phyloP scores from a whole-genome alignment of 176 grass and related monocot species.

The Triticum dicoccoides region DNA sequence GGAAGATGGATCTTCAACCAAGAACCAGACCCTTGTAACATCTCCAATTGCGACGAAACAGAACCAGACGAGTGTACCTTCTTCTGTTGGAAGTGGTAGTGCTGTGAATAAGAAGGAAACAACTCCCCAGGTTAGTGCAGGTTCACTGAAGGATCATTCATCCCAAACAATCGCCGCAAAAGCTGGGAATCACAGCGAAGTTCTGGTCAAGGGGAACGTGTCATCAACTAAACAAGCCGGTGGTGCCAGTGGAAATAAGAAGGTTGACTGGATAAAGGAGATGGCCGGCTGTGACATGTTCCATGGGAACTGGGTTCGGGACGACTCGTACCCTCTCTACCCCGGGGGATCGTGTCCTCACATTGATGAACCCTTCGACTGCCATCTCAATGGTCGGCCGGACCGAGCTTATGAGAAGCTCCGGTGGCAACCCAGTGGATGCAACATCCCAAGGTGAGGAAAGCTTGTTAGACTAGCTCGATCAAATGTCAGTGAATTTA shows the following conservation, averaged over 20 bases:
- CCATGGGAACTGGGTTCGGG: slow-evolving; percentile 67
- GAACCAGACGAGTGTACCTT: slow-evolving; percentile 19
- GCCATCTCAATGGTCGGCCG: slow-evolving; percentile 67
- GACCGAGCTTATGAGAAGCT: slow-evolving; percentile 81
- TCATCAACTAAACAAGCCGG: background rate
- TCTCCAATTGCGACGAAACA: slow-evolving; percentile 35
- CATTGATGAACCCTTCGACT: slow-evolving; percentile 91
- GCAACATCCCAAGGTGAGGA: slow-evolving; percentile 76
- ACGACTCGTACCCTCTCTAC: slow-evolving; percentile 74
- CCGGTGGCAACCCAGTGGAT: slow-evolving; percentile 72
- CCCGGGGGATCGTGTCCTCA: slow-evolving; percentile 72
- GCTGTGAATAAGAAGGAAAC: slow-evolving; percentile 9
- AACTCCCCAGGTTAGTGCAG: slow-evolving; percentile 1
- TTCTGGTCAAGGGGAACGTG: slow-evolving; percentile 16
- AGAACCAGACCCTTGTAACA: slow-evolving; percentile 33
- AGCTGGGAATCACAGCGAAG: background rate
- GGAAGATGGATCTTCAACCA: slow-evolving; percentile 26
- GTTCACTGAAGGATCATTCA: slow-evolving; percentile 23
- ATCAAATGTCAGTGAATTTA: slow-evolving; percentile 19
- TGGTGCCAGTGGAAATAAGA: slow-evolving; percentile 24
- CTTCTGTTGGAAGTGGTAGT: slow-evolving; percentile 24
- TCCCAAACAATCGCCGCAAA: slow-evolving; percentile 11
- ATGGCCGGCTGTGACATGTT: slow-evolving; percentile 80
- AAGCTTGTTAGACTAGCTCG: background rate
- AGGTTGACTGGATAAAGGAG: slow-evolving; percentile 66